Conservation (phyloP, 1,284 basidiomycete genomes). For the Takashimella tepidaria region DNA sequence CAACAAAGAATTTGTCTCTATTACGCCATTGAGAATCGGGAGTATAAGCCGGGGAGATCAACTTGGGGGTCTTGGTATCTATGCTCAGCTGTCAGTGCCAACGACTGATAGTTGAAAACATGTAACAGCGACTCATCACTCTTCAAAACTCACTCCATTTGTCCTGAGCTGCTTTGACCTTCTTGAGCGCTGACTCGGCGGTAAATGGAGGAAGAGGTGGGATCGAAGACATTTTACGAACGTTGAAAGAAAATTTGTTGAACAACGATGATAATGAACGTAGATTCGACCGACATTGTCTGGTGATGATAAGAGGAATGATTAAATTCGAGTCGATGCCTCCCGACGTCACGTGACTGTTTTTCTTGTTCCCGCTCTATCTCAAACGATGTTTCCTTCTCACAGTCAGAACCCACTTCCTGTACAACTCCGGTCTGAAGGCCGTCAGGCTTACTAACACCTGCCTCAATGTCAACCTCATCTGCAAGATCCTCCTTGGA, state of each 20-base stretch:
- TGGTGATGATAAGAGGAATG: no score
- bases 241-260: no score
- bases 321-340: no score
- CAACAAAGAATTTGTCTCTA: conserved; percentile 54
- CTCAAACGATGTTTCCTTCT: no score
- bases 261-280: no score
- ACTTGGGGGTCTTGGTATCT: conserved; percentile 33
- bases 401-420: no score
- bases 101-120: neutral
- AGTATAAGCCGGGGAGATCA: conserved; percentile 53
- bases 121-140: neutral
- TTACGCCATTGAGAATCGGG: conserved; percentile 59
- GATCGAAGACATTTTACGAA: conserved; percentile 5
- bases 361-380: no score
- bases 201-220: conserved; percentile 25
- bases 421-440: no score
- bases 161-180: conserved; percentile 41
- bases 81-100: neutral
- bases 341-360: no score
- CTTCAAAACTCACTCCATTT: conserved; percentile 39
- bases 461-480: no score
- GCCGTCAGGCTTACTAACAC: no score
- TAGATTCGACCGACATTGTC: no score
- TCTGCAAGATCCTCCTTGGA: neutral
- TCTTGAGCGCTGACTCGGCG: conserved; percentile 24